These are phyloP conservation scores for Russula foetens DNA, from an alignment of 768 basidiomycete species.

Conservation along the genomic window DNA sequence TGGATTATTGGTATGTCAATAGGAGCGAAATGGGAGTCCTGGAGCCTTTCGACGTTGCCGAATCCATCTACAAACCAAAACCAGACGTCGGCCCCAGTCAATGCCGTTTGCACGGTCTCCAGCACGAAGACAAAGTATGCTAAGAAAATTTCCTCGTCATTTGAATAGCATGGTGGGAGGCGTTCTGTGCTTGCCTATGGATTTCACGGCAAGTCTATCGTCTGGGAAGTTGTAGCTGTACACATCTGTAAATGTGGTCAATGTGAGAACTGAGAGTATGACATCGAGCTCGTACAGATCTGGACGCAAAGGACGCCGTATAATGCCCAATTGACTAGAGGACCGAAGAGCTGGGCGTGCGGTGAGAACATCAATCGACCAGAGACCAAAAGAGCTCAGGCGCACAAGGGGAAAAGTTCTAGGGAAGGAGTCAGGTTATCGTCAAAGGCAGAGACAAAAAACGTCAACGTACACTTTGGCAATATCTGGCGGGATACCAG, in stretches of 20 bases:
- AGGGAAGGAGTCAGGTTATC: background rate
- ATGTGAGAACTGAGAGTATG: background rate
- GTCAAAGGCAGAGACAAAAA: background rate
- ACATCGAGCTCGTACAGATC: conserved; percentile 19
- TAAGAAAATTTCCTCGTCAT: background rate
- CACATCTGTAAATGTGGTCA: background rate
- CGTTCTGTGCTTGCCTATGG: background rate
- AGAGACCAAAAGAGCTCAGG: background rate
- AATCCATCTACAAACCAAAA: conserved; percentile 25
- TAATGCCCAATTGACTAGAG: conserved; percentile 22
- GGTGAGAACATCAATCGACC: background rate
- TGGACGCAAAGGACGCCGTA: conserved; percentile 26
- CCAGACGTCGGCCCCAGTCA: conserved; percentile 19
- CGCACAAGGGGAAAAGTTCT: background rate
- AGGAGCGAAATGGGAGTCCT: conserved; percentile 20
- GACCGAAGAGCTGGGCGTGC: background rate
- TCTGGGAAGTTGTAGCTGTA: background rate
- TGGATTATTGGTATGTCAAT: conserved; percentile 25
- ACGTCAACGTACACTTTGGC: background rate
- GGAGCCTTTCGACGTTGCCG: conserved; percentile 23
- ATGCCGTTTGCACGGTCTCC: background rate
- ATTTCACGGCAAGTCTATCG: background rate
- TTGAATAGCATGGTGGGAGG: background rate
- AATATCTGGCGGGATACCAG: background rate
- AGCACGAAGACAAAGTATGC: background rate